Base-by-base conservation (phyloP, 2,329 filamentous ascomycete genomes). In the Trichophaea hybrida region DNA sequence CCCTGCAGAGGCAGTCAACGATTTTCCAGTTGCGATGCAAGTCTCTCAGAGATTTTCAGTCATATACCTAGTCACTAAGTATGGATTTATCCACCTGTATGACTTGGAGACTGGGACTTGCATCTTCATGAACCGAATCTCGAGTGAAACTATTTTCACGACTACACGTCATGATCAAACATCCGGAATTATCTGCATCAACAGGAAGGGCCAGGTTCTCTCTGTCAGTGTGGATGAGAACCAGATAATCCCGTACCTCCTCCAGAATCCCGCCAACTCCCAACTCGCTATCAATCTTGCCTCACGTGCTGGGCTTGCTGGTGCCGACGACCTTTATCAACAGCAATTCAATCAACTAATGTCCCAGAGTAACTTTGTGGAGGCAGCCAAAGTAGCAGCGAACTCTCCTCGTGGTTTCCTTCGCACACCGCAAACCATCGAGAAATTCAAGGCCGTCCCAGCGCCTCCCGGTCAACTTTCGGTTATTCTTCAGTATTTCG, bases 121-220 rank as follows among this genome's bases (percentile, higher is more conserved):
- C 72, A 93, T 98, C 71, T 98, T 96, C 80, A 94, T 98, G 89
- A 98, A 98, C 79, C 86, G 94, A 69, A 98, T 98, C 70, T 98
- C 93, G 37, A 95, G 89, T 77, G 93, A 98, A 72, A 98, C 93
- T 32, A 97, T 98, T 72, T 98, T 98, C 76, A 94, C 91, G 32
- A 96, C 90, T 17, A 85, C 88, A 51, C 76, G 84, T 38, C 93
- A 98, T 72, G 80, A 80, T 58, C 84, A 89, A 24, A 94, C 88
- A 15, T 82, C 85, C 50, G 94, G 94, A 68, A 85, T 98, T 64
- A 80, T 98, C 57, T 89, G 88, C 68, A 91, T 98, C 72, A 98
- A 98, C 76, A 85, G 94, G 70, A 95, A 95, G 77, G 94, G 93
- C 64, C 93, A 98, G 74, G 90, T 97, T 51, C 80, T 98, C 63